Evolutionary conservation across 2,329 filamentous ascomycete genomes (phyloP).

Genomic region (Aspergillus sp.): DNA sequence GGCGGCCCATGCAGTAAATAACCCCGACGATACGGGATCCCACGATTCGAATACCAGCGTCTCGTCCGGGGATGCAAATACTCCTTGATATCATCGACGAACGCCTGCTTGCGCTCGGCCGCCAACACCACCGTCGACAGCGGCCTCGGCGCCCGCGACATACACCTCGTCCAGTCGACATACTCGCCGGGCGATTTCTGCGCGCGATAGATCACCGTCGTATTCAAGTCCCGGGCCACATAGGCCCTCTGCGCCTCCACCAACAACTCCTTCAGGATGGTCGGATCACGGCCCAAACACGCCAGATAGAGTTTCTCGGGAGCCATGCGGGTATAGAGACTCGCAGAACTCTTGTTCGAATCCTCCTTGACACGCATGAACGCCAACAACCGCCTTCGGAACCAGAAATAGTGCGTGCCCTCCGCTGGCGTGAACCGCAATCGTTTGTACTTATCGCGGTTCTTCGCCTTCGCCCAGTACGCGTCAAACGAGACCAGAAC

Average conservation of each 20-base stretch:
- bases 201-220: conserved; percentile 41
- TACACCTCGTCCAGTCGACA: conserved; percentile 36
- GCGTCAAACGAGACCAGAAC: conserved; percentile 41
- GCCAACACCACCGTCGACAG: conserved; percentile 58
- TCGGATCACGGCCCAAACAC: conserved; percentile 35
- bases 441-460: conserved; percentile 35
- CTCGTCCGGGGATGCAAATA: conserved; percentile 54
- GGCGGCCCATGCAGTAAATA: conserved; percentile 81
- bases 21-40: conserved; percentile 81
- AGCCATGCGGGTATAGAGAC: conserved; percentile 18
- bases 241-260: conserved; percentile 37
- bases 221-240: conserved; percentile 35
- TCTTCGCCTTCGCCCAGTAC: conserved; percentile 43
- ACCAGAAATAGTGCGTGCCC: conserved; percentile 69
- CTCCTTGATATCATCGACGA: conserved; percentile 57
- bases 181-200: conserved; percentile 20
- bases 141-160: conserved; percentile 49
- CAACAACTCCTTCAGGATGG: conserved; percentile 35
- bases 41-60: conserved; percentile 77
- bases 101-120: conserved; percentile 47
- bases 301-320: conserved; percentile 34
- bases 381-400: conserved; percentile 54
- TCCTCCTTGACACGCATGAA: conserved; percentile 31
- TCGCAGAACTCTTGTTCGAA: conserved; percentile 13
- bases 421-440: conserved; percentile 64